These are phyloP conservation scores for Hsuehochloa calcarea DNA, from an alignment of 176 grass and related monocot species.

Conservation along the genomic window DNA sequence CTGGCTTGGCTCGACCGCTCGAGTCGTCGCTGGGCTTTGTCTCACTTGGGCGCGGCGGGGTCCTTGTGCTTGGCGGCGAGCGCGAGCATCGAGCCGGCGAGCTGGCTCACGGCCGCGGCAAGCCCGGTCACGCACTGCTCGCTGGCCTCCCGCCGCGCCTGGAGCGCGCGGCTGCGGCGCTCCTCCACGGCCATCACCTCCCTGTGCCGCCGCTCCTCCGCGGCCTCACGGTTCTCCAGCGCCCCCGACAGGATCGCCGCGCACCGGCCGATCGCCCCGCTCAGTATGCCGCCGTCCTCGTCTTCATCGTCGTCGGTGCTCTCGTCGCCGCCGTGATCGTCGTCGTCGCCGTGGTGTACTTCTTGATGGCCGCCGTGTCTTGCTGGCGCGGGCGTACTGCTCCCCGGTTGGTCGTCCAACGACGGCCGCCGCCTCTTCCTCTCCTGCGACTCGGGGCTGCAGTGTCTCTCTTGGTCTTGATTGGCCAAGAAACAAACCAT, in stretches of 20 bases:
- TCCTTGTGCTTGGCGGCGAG: constrained; percentile 51
- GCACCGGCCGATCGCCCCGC: constrained; percentile 49
- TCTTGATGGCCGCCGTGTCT: neutral
- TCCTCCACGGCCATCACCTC: constrained; percentile 73
- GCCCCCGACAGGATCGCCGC: constrained; percentile 79
- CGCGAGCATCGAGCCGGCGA: constrained; percentile 76
- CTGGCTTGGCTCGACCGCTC: neutral
- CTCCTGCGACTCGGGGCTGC: constrained; percentile 37
- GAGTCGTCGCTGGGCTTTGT: neutral
- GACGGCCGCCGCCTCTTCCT: constrained; percentile 41
- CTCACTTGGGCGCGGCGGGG: constrained; percentile 44
- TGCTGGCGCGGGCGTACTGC: constrained; percentile 20
- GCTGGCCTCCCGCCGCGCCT: constrained; percentile 56
- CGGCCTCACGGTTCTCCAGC: constrained; percentile 69
- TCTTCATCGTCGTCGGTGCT: constrained; percentile 38
- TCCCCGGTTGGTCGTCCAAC: constrained; percentile 9
- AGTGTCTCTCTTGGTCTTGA: constrained; percentile 16
- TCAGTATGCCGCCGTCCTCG: constrained; percentile 17
- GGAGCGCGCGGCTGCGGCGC: constrained; percentile 43
- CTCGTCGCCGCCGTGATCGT: constrained; percentile 6
- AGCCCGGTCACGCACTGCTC: constrained; percentile 72
- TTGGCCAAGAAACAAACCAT: neutral
- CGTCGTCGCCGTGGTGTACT: constrained; percentile 3
- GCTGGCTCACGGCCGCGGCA: constrained; percentile 67
- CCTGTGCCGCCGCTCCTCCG: constrained; percentile 86